Conservation (phyloP, 495 filamentous ascomycete genomes). For the Geoglossum glabrum region DNA sequence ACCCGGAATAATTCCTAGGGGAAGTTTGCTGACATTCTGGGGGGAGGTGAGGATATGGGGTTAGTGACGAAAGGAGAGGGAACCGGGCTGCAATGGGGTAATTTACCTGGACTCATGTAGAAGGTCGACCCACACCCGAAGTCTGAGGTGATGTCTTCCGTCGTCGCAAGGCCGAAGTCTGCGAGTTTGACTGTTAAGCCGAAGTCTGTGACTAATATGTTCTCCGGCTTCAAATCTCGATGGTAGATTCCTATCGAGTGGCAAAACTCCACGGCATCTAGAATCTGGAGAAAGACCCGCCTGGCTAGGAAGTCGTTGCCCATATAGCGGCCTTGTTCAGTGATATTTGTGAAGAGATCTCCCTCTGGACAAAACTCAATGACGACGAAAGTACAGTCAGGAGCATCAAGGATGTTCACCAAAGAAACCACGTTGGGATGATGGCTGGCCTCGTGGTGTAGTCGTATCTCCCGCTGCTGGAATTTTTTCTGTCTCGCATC, state of each 20-base stretch:
- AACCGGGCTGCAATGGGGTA: conserved; percentile 3
- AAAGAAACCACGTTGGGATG: conserved; percentile 91
- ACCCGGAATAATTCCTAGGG: conserved; percentile 56
- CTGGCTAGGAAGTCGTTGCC: conserved; percentile 81
- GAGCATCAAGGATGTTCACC: conserved; percentile 78
- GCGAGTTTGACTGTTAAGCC: conserved; percentile 86
- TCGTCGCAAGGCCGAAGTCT: conserved; percentile 89
- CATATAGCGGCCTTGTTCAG: conserved; percentile 78
- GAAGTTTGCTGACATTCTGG: conserved; percentile 86
- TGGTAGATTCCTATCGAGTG: conserved; percentile 90
- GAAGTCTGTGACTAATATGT: conserved; percentile 76
- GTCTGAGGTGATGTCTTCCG: conserved; percentile 65
- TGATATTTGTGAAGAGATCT: conserved; percentile 93
- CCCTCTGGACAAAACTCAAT: conserved; percentile 96
- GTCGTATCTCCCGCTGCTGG: conserved; percentile 78
- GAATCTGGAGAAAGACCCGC: conserved; percentile 77
- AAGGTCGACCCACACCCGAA: conserved; percentile 98
- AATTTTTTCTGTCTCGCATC: conserved; percentile 74
- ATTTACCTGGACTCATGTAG: conserved; percentile 96
- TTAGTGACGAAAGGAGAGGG: neutral
- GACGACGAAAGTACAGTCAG: conserved; percentile 89
- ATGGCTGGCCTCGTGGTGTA: conserved; percentile 72
- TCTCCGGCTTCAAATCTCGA: conserved; percentile 94
- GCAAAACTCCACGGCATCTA: conserved; percentile 95
- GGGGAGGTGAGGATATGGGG: conserved; percentile 14